Conservation (phyloP, 176 grass and related monocot genomes). For the sorghum (Sorghum bicolor) region DNA sequence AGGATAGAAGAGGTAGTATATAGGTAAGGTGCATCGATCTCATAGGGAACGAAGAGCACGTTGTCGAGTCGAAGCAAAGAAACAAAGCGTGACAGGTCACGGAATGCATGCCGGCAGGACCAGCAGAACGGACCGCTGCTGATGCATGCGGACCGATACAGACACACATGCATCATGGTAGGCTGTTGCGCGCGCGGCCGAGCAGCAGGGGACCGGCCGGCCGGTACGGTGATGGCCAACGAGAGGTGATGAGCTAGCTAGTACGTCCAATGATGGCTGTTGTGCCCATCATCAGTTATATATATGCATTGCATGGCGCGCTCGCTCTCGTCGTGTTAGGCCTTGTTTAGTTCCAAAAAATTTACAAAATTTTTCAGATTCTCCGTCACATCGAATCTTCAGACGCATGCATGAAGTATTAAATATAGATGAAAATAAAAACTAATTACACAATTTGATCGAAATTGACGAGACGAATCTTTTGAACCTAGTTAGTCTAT, state of each 20-base stretch:
- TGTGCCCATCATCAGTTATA: background rate
- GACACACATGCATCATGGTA: background rate
- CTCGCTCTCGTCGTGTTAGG: background rate
- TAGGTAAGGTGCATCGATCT: no score
- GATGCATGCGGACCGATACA: constrained; percentile 2
- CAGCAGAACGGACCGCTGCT: constrained; percentile 3
- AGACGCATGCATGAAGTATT: no score
- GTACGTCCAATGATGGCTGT: background rate
- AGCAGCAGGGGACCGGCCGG: background rate
- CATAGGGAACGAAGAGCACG: no score
- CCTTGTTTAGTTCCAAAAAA: no score
- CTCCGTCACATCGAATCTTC: no score
- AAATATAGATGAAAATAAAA: no score
- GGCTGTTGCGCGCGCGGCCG: background rate
- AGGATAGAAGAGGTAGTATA: no score
- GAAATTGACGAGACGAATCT: no score
- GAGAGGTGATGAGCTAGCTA: background rate
- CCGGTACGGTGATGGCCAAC: background rate
- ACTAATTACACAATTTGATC: no score
- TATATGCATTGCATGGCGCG: background rate
- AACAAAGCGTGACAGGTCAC: constrained; percentile 32
- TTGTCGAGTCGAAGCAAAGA: constrained; percentile 29
- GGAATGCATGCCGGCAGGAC: constrained; percentile 5
- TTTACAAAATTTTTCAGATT: no score
- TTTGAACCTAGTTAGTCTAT: no score